A percentile compares a stretch with the other conserved stretches of the same genome.
phyloP scores from a whole-genome alignment of 2,329 filamentous ascomycete species.

The Fusarium abutilonis region DNA sequence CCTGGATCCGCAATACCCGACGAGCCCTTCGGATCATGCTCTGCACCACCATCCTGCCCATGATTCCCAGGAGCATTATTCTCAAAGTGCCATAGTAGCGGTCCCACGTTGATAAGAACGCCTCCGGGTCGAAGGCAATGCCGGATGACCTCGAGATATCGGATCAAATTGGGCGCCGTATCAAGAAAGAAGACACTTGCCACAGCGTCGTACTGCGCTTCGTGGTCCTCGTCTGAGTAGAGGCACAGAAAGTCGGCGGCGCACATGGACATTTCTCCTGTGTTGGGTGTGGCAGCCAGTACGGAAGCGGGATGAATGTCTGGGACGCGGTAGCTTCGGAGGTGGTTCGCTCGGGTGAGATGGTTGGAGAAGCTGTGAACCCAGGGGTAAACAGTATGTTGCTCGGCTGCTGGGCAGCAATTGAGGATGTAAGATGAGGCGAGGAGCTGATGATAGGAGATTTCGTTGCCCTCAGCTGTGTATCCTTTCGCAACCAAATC shows the following conservation, averaged over 20 bases:
- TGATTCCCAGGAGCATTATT: conserved; percentile 71
- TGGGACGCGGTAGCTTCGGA: conserved; percentile 77
- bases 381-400: conserved; percentile 86
- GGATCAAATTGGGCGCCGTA: conserved; percentile 91
- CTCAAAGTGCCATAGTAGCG: conserved; percentile 95
- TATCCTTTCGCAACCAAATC: conserved; percentile 82
- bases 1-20: conserved; percentile 87
- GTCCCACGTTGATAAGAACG: conserved; percentile 88
- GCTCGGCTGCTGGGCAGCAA: conserved; percentile 64
- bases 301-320: conserved; percentile 77
- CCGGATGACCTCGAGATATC: conserved; percentile 85
- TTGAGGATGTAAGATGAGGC: conserved; percentile 83
- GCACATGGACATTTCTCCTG: conserved; percentile 87
- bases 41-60: conserved; percentile 61
- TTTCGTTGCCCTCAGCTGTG: conserved; percentile 87
- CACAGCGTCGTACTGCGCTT: conserved; percentile 78
- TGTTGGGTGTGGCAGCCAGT: conserved; percentile 53
- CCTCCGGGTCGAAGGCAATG: conserved; percentile 82
- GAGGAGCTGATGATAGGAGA: conserved; percentile 95
- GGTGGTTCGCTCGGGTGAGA: conserved; percentile 74
- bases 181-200: conserved; percentile 96
- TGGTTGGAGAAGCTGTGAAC: conserved; percentile 91
- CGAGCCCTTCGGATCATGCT: conserved; percentile 59
- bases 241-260: conserved; percentile 92
- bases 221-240: conserved; percentile 73